Evolutionary conservation across 208 protist genomes (phyloP).

Genomic region (Crithidia sp.): DNA sequence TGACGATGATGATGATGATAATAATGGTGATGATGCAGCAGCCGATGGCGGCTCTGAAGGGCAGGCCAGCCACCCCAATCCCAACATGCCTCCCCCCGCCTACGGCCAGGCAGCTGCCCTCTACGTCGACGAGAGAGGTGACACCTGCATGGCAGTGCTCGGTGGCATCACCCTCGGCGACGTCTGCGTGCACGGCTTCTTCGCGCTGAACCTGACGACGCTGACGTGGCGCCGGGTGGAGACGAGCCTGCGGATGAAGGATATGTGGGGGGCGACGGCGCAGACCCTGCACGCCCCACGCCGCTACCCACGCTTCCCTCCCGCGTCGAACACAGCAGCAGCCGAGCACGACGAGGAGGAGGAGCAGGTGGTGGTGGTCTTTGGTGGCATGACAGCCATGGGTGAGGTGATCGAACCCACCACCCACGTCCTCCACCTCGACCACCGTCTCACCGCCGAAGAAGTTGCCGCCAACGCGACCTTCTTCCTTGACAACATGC

Average conservation of each 20-base stretch:
- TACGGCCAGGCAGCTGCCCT: slow-evolving; percentile 62
- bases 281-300: slow-evolving; percentile 47
- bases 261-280: slow-evolving; percentile 58
- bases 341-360: slow-evolving; percentile 6
- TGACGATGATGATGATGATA: neutral
- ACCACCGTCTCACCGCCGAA: slow-evolving; percentile 31
- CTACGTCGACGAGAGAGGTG: slow-evolving; percentile 19
- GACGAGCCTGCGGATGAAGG: slow-evolving; percentile 21
- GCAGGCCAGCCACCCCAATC: neutral
- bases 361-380: slow-evolving; percentile 71
- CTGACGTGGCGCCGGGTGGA: slow-evolving; percentile 39
- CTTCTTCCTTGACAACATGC: slow-evolving; percentile 28
- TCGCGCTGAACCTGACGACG: slow-evolving; percentile 44
- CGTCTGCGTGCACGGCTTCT: slow-evolving; percentile 25
- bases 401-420: slow-evolving; percentile 29
- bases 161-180: slow-evolving; percentile 46
- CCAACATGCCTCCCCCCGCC: slow-evolving; percentile 45
- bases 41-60: neutral
- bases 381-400: slow-evolving; percentile 62
- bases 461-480: slow-evolving; percentile 23
- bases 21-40: neutral
- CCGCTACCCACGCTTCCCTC: neutral
- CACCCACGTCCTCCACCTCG: slow-evolving; percentile 55
- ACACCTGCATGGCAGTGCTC: slow-evolving; percentile 48
- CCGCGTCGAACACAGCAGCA: neutral